Conservation (phyloP, 768 basidiomycete species). For the Rhizopogon vesiculosus region DNA sequence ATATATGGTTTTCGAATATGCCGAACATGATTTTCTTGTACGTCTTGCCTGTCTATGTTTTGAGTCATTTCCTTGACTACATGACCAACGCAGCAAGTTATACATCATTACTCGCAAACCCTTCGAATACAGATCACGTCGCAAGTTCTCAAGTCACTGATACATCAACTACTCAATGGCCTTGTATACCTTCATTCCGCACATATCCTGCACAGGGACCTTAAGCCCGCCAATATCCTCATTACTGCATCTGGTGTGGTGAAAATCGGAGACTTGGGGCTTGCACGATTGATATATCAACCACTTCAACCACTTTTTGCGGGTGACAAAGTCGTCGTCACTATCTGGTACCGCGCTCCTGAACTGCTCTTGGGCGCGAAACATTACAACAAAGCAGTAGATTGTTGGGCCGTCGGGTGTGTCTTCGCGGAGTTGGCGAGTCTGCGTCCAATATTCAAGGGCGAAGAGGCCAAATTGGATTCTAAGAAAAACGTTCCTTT, state of each 20-base stretch:
- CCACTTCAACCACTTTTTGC: slow-evolving; percentile 89
- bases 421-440: slow-evolving; percentile 96
- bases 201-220: slow-evolving; percentile 94
- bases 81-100: slow-evolving; percentile 73
- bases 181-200: slow-evolving; percentile 91
- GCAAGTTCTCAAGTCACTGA: slow-evolving; percentile 85
- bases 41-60: slow-evolving; percentile 22
- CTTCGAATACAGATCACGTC: slow-evolving; percentile 71
- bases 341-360: slow-evolving; percentile 98
- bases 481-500: slow-evolving; percentile 97
- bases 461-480: slow-evolving; percentile 97
- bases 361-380: slow-evolving; percentile 95
- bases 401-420: slow-evolving; percentile 97
- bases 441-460: slow-evolving; percentile 95
- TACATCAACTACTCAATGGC: slow-evolving; percentile 92
- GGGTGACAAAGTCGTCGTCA: slow-evolving; percentile 98
- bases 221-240: slow-evolving; percentile 98
- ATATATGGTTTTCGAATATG: slow-evolving; percentile 99
- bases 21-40: slow-evolving; percentile 97
- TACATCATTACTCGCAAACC: slow-evolving; percentile 94
- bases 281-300: slow-evolving; percentile 87
- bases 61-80: background rate
- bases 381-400: slow-evolving; percentile 95
- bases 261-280: slow-evolving; percentile 97
- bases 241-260: slow-evolving; percentile 86